A percentile compares a stretch with the other conserved stretches of the same genome.
Conservation (phyloP, 768 basidiomycete species). For the Asterophora lycoperdoides region DNA sequence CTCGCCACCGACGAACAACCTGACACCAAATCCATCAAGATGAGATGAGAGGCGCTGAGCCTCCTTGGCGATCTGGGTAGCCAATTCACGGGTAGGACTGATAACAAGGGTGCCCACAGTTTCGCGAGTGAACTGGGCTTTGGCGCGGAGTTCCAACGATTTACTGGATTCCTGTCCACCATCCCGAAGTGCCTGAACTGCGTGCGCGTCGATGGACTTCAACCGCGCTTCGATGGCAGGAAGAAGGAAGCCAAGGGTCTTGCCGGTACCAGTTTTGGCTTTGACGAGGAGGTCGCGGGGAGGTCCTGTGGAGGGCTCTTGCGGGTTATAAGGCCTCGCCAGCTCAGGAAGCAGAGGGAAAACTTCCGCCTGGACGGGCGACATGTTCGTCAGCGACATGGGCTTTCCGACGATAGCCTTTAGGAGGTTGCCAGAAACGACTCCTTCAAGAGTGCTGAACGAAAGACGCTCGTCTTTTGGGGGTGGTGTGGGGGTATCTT, state of each 20-base stretch:
- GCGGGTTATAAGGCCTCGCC: constrained; percentile 44
- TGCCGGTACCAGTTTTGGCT: constrained; percentile 86
- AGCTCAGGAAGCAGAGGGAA: constrained; percentile 71
- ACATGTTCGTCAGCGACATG: constrained; percentile 69
- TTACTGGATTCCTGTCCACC: constrained; percentile 34
- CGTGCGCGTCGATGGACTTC: constrained; percentile 46
- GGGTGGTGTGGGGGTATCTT: constrained; percentile 1
- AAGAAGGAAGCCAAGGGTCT: constrained; percentile 84
- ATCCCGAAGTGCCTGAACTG: constrained; percentile 36
- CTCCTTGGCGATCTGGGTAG: constrained; percentile 85
- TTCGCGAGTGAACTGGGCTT: constrained; percentile 35
- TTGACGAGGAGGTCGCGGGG: constrained; percentile 78
- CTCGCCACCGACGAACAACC: constrained; percentile 74
- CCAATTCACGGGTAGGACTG: constrained; percentile 86
- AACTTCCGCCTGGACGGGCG: constrained; percentile 78
- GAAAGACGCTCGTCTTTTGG: constrained; percentile 18
- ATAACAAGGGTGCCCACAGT: constrained; percentile 75
- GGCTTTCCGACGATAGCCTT: constrained; percentile 60
- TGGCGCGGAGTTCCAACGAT: constrained; percentile 27
- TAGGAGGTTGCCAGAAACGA: constrained; percentile 39
- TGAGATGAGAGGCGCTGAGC: constrained; percentile 61
- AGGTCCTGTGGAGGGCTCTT: constrained; percentile 19
- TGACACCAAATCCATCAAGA: constrained; percentile 62
- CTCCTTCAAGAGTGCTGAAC: constrained; percentile 35
- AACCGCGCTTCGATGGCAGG: constrained; percentile 80